Evolutionary conservation across 441 rosid species (phyloP).

Genomic region (Adansonia rubrostipa): DNA sequence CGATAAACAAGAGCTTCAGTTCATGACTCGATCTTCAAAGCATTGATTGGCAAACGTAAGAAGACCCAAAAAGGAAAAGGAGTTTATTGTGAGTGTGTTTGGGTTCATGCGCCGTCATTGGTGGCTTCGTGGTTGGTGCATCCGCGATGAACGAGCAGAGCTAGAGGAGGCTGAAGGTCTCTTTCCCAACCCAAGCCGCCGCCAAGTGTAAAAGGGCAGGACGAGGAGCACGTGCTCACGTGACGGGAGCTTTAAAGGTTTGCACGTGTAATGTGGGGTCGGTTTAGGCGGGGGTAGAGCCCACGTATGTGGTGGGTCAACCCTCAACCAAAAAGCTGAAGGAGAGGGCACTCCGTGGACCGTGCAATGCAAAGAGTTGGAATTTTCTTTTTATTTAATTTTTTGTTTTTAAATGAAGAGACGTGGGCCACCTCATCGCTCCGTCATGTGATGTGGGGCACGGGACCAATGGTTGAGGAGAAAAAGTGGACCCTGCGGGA

Average conservation of each 20-base stretch:
- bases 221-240: slow-evolving; percentile 56
- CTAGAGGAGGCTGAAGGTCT: neutral
- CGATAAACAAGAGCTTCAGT: slow-evolving; percentile 57
- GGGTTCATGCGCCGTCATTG: slow-evolving; percentile 10
- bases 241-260: slow-evolving; percentile 37
- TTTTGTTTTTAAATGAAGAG: neutral
- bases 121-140: neutral
- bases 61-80: neutral
- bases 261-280: slow-evolving; percentile 66
- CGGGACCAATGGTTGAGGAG: slow-evolving; percentile 36
- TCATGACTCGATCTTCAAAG: slow-evolving; percentile 54
- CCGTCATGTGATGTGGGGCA: slow-evolving; percentile 41
- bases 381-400: no score
- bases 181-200: no score
- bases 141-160: slow-evolving; percentile 38
- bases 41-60: slow-evolving; percentile 33
- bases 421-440: slow-evolving; percentile 23
- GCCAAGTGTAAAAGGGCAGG: neutral
- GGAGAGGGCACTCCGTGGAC: slow-evolving; percentile 34
- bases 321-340: slow-evolving; percentile 33
- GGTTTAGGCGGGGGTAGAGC: slow-evolving; percentile 44
- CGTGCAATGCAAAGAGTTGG: slow-evolving; percentile 30
- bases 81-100: neutral
- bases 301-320: slow-evolving; percentile 52
- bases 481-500: slow-evolving; percentile 33